Conservation (phyloP, 2,329 filamentous ascomycete genomes). For the Pyrenophora graminea region DNA sequence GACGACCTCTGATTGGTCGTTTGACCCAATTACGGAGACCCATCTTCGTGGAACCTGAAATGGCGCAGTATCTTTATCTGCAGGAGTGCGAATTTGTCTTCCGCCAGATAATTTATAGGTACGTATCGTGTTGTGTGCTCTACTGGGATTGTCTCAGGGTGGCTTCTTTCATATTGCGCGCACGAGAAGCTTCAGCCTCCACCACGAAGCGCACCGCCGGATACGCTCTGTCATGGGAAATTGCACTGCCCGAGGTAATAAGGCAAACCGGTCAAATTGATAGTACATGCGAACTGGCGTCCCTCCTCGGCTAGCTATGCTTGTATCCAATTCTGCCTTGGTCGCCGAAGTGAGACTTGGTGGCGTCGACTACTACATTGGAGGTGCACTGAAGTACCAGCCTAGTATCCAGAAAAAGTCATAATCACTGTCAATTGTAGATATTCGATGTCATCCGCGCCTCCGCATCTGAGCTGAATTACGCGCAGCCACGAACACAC, state of each 20-base stretch:
- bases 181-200: conserved; percentile 25
- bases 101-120: background rate
- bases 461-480: background rate
- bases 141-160: conserved; percentile 5
- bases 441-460: background rate
- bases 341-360: conserved; percentile 11
- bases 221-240: background rate
- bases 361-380: conserved; percentile 9
- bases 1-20: conserved; percentile 36
- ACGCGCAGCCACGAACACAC: background rate
- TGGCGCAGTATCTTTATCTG: too few species aligned
- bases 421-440: conserved; percentile 2
- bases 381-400: conserved; percentile 5
- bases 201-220: conserved; percentile 1
- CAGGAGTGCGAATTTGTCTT: too few species aligned
- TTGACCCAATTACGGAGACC: conserved; percentile 39
- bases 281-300: conserved; percentile 1
- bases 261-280: conserved; percentile 23
- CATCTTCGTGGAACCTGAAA: conserved; percentile 11
- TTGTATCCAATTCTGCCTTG: conserved; percentile 3
- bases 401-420: background rate
- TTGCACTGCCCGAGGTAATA: conserved; percentile 11
- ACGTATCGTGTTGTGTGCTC: conserved; percentile 3
- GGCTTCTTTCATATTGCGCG: conserved; percentile 18
- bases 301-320: background rate